Conservation (phyloP, 495 filamentous ascomycete species). For the Xeromyces bisporus region DNA sequence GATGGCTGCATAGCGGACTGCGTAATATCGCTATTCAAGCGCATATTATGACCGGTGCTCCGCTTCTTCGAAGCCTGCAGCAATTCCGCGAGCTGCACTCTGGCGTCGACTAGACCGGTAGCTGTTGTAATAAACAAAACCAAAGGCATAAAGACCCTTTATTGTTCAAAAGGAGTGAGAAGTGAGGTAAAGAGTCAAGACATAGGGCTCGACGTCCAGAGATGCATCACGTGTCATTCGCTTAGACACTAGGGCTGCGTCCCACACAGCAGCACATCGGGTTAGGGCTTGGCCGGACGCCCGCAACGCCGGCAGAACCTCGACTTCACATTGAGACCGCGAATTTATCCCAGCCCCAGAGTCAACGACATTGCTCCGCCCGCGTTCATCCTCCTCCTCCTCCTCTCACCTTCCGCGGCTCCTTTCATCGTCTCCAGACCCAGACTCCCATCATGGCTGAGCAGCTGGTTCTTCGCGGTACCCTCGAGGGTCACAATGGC, state of each 20-base stretch:
- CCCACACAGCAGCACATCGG: not conserved
- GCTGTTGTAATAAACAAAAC: too few relatives aligned
- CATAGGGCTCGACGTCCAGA: not conserved
- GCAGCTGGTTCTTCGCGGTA: conserved; percentile 92
- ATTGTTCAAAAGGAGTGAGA: too few relatives aligned
- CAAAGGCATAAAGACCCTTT: too few relatives aligned
- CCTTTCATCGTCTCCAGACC: conserved; percentile 29
- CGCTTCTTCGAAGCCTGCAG: too few relatives aligned
- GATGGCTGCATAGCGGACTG: too few relatives aligned
- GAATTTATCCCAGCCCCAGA: conserved; percentile 31
- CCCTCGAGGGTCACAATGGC: conserved; percentile 87
- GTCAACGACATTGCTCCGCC: conserved; percentile 30
- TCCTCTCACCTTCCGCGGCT: conserved; percentile 20
- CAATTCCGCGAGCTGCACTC: too few relatives aligned
- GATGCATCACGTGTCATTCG: not conserved
- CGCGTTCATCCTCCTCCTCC: conserved; percentile 19
- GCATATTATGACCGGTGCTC: too few relatives aligned
- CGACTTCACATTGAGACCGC: conserved; percentile 18
- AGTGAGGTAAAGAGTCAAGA: not conserved
- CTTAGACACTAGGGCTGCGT: not conserved
- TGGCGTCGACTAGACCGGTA: too few relatives aligned
- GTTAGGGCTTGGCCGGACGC: conserved; percentile 26
- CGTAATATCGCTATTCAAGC: too few relatives aligned
- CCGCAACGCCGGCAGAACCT: too few relatives aligned
- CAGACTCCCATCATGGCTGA: conserved; percentile 58